Conservation (phyloP, 768 basidiomycete species). For the Chalciporus pseudorubinellus region DNA sequence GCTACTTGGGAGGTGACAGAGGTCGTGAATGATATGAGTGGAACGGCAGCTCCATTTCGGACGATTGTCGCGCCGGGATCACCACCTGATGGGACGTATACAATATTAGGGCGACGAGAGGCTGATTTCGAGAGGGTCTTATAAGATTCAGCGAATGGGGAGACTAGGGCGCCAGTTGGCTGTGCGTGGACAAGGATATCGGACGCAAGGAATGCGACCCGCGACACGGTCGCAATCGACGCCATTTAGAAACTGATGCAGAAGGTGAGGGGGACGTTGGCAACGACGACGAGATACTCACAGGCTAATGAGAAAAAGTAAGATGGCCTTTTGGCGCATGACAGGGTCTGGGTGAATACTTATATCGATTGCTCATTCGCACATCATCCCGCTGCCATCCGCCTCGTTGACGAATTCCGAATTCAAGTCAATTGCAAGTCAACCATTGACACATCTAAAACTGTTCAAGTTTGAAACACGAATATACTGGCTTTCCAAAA, state of each 20-base stretch:
- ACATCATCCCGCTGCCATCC: slow-evolving; percentile 21
- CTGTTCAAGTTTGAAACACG: no score
- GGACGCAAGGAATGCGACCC: slow-evolving; percentile 70
- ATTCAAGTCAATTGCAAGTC: slow-evolving; percentile 15
- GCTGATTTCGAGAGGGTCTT: slow-evolving; percentile 34
- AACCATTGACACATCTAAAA: no score
- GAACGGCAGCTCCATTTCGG: slow-evolving; percentile 37
- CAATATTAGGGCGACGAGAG: slow-evolving; percentile 40
- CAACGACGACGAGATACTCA: no score
- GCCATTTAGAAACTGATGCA: slow-evolving; percentile 18
- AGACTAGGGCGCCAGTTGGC: slow-evolving; percentile 39
- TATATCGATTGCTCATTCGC: slow-evolving; percentile 15
- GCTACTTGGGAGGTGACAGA: slow-evolving; percentile 49
- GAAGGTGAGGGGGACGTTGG: no score
- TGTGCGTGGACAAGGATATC: slow-evolving; percentile 62
- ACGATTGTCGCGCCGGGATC: slow-evolving; percentile 62
- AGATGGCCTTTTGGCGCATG: no score
- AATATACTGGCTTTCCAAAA: no score
- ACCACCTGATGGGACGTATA: slow-evolving; percentile 58
- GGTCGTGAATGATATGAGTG: slow-evolving; percentile 62
- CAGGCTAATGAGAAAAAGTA: no score
- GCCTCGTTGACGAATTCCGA: slow-evolving; percentile 20
- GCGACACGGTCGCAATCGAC: slow-evolving; percentile 47
- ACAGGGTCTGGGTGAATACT: no score
- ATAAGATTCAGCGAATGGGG: slow-evolving; percentile 36